Evolutionary conservation across 148 eudicot genomes (phyloP), one percentile per base, ranked within the genome.

Genomic region (Rheum nobile): DNA sequence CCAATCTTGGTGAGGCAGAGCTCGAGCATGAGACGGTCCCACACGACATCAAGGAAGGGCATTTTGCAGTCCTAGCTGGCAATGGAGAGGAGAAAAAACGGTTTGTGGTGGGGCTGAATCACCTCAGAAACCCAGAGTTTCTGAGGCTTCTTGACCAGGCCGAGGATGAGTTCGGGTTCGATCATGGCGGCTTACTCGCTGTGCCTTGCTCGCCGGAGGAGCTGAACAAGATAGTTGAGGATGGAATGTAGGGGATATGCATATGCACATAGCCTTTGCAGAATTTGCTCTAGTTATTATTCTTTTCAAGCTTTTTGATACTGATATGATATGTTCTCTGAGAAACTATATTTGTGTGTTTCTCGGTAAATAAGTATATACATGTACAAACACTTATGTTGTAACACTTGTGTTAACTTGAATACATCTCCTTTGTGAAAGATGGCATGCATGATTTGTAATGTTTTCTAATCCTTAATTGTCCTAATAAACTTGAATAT

Each of bases 1-100:
- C 70, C 70, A 65, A 14, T 17, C 70, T 65, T 6, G 39, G 39
- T 5, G 39, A 65, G 1, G 12, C 73, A 69, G 28, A 7, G 34
- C 34, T 26, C 28, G 73, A 71, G 11, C 32, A 0, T 4, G 34
- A 39, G 34, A n/a, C 13, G 48, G 50, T 41, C 9, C 73, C 73
- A 21, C 11, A 17, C 28, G 73, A 71, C 34, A 17, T 71, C 47
- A 71, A 39, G 73, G 2, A 71, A 71, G 72, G 77, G 22, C 72
- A 75, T 65, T 75, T 75, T 29, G 77, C 67, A 3, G 77, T 65
- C 17, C n/a, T 65, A 6, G 77, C 77, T 17, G 71, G 41, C 17
- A 32, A 14, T 4, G 77, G 71, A 43, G 47, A 32, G 11, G 52
- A 75, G 10, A 24, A 39, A 14, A 17, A n/a, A 24, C 67, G 67